Evolutionary conservation across 495 filamentous ascomycete genomes (phyloP).

Genomic region (Talaromyces proteolyticus): DNA sequence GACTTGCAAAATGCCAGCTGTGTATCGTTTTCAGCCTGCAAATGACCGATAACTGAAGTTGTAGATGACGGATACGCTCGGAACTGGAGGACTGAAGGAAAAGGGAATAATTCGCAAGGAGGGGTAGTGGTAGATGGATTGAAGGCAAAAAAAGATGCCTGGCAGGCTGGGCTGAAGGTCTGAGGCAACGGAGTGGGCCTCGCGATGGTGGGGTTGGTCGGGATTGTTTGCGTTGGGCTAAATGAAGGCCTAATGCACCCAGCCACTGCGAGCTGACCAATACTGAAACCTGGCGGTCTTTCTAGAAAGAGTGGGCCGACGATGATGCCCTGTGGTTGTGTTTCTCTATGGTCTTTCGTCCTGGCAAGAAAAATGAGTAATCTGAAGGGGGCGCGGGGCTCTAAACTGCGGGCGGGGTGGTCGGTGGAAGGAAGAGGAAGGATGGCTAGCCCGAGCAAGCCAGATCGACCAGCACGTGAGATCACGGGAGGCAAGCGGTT

Average conservation of each 20-base stretch:
- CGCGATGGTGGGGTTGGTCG: constrained; percentile 3
- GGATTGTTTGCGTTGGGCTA: no score
- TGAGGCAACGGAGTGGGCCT: constrained; percentile 1
- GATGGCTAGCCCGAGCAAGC: not conserved
- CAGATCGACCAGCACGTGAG: not conserved
- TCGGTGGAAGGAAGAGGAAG: no score
- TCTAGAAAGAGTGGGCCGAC: not conserved
- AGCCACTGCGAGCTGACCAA: not conserved
- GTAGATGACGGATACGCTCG: no score
- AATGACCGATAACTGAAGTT: no score
- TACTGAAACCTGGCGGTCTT: not conserved
- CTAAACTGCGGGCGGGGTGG: no score
- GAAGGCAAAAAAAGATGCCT: not conserved
- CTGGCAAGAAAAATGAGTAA: no score
- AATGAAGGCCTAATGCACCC: not conserved
- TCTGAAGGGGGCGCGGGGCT: no score
- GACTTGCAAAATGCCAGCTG: not conserved
- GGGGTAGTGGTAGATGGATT: no score
- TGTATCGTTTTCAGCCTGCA: not conserved
- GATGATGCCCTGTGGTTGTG: no score
- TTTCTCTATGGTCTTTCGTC: no score
- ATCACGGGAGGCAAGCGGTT: not conserved
- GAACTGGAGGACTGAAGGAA: not conserved
- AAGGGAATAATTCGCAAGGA: not conserved
- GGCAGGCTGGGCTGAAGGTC: not conserved